These are phyloP conservation scores for Eucalyptus curtisii DNA, from an alignment of 345 rosid genomes.

Conservation along the genomic window DNA sequence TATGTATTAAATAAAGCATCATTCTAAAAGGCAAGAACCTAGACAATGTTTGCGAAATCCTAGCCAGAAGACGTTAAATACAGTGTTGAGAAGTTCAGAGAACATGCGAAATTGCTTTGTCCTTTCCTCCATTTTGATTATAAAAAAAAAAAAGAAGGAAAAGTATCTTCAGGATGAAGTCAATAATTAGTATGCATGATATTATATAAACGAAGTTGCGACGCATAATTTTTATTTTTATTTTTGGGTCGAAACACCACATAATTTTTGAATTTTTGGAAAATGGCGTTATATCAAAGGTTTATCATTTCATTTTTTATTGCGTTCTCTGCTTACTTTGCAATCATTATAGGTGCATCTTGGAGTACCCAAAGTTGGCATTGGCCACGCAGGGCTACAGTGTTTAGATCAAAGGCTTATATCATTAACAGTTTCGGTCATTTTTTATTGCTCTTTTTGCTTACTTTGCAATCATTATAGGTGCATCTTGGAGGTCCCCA, in stretches of 20 bases:
- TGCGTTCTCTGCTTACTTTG: neutral
- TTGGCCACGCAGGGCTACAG: neutral
- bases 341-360: neutral
- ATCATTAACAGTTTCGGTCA: neutral
- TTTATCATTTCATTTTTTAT: neutral
- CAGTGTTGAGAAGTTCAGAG: neutral
- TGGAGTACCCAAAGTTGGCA: neutral
- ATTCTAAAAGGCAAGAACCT: neutral
- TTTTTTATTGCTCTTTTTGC: neutral
- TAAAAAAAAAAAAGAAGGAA: neutral
- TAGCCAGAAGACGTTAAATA: neutral
- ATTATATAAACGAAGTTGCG: neutral
- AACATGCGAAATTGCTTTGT: neutral
- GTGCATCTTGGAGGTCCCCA: neutral
- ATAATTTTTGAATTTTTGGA: neutral
- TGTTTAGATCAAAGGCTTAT: neutral
- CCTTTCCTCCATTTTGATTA: neutral
- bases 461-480: neutral
- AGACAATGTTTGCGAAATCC: neutral
- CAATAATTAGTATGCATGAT: neutral
- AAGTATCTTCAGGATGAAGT: neutral
- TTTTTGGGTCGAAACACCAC: neutral
- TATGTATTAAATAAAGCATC: neutral
- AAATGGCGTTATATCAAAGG: neutral
- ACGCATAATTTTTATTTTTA: neutral